Conservation (phyloP, 768 basidiomycete species). For the Tylopilus rubrobrunneus region DNA sequence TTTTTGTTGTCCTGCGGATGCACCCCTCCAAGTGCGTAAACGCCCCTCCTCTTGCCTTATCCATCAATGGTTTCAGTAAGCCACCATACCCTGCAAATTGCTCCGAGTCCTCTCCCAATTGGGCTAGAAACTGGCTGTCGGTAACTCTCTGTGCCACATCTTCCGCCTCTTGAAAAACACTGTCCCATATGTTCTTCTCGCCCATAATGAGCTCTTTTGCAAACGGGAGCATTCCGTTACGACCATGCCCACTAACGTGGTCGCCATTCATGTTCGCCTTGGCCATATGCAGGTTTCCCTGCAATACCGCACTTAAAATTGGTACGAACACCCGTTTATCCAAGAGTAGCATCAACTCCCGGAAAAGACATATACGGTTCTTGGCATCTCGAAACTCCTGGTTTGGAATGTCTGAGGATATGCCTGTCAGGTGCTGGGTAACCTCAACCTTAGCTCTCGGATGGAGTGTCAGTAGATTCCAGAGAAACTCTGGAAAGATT, state of each 20-base stretch:
- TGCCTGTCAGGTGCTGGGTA: neutral
- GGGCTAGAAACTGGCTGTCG: neutral
- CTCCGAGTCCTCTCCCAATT: neutral
- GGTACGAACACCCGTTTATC: neutral
- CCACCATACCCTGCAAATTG: neutral
- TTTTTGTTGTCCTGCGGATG: conserved; percentile 7
- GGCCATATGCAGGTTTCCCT: conserved; percentile 1
- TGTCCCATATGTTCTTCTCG: neutral
- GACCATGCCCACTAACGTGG: neutral
- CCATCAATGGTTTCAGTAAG: neutral
- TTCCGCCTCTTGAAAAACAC: neutral
- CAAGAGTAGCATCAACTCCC: neutral
- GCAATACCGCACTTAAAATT: conserved; percentile 7
- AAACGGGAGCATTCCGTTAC: neutral
- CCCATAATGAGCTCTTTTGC: neutral
- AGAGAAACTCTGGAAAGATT: conserved; percentile 9
- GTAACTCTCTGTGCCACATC: neutral
- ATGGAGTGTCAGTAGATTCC: neutral
- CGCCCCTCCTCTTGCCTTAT: neutral
- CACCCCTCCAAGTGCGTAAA: neutral
- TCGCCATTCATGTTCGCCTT: neutral
- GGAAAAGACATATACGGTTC: conserved; percentile 11
- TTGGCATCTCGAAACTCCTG: conserved; percentile 14
- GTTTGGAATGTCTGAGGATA: conserved; percentile 5
- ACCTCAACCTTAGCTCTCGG: conserved; percentile 12